These are phyloP conservation scores for Penicillium canescens DNA, from an alignment of 495 filamentous ascomycete genomes.

Conservation along the genomic window DNA sequence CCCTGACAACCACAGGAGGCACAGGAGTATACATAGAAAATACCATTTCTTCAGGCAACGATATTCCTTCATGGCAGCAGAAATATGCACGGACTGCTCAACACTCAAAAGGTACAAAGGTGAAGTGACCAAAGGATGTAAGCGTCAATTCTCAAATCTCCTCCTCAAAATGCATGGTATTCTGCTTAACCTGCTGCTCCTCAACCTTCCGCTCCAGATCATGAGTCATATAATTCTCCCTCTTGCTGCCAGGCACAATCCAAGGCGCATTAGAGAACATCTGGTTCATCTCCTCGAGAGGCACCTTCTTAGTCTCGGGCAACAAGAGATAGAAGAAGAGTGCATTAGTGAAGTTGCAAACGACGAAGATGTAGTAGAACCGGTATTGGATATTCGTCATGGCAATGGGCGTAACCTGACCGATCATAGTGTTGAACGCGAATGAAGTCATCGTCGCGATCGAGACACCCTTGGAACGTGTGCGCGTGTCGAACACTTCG, in stretches of 20 bases:
- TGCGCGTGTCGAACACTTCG: constrained; percentile 70
- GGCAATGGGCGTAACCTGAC: constrained; percentile 64
- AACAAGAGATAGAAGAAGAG: constrained; percentile 63
- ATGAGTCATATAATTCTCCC: constrained; percentile 36
- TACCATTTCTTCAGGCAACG: too few relatives aligned
- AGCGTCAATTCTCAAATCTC: background rate
- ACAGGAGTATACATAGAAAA: too few relatives aligned
- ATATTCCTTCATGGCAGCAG: too few relatives aligned
- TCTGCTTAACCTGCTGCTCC: constrained; percentile 39
- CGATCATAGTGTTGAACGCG: constrained; percentile 75
- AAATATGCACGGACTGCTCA: too few relatives aligned
- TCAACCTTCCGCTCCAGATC: constrained; percentile 41
- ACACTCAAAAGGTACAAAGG: too few relatives aligned
- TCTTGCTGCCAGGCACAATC: constrained; percentile 55
- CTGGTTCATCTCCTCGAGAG: constrained; percentile 70
- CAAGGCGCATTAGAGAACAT: constrained; percentile 69
- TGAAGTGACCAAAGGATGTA: too few relatives aligned
- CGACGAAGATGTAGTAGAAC: constrained; percentile 60
- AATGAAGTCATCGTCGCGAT: constrained; percentile 65
- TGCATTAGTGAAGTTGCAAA: constrained; percentile 56
- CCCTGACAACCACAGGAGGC: too few relatives aligned
- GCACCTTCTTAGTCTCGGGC: constrained; percentile 64
- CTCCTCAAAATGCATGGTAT: constrained; percentile 24
- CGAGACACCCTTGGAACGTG: constrained; percentile 64
- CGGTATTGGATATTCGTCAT: constrained; percentile 51